Percentiles rank a stretch among this genome's conserved stretches.
Conservation (phyloP, 1,284 basidiomycete genomes). For the Cutaneotrichosporon cutaneum region DNA sequence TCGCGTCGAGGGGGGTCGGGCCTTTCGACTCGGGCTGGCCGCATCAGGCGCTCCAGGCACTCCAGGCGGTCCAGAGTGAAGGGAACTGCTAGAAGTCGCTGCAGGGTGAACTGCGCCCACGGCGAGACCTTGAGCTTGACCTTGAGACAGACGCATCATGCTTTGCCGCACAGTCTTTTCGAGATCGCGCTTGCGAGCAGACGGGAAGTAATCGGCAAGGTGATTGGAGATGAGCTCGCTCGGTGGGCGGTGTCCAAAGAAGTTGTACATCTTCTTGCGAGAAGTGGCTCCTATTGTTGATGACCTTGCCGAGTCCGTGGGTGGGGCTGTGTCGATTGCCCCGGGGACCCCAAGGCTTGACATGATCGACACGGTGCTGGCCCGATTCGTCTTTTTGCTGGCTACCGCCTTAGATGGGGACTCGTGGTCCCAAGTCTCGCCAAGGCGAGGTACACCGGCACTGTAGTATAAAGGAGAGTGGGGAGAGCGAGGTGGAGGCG, state of each 20-base stretch:
- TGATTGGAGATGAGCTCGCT: constrained; percentile 97
- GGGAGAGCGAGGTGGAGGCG: constrained; percentile 53
- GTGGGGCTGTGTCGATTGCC: constrained; percentile 62
- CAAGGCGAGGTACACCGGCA: constrained; percentile 34
- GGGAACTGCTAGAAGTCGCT: constrained; percentile 9
- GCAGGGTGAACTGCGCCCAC: not conserved
- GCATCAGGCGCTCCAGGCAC: constrained; percentile 12
- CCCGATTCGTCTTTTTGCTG: constrained; percentile 75
- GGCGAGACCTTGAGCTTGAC: constrained; percentile 16
- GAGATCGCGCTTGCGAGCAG: constrained; percentile 82
- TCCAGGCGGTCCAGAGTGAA: constrained; percentile 5
- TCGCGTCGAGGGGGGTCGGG: constrained; percentile 29
- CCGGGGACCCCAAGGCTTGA: constrained; percentile 82
- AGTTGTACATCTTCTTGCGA: constrained; percentile 73
- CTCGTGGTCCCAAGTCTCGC: constrained; percentile 14
- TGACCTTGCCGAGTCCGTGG: constrained; percentile 38
- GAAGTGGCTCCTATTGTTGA: constrained; percentile 43
- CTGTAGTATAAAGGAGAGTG: constrained; percentile 54
- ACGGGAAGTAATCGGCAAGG: constrained; percentile 92
- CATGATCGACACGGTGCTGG: constrained; percentile 89
- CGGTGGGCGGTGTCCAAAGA: constrained; percentile 96
- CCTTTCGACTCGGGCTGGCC: constrained; percentile 25
- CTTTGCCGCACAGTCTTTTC: constrained; percentile 78
- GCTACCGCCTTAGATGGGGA: not conserved
- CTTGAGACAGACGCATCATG: constrained; percentile 60